phyloP scores from a whole-genome alignment of 2,329 filamentous ascomycete species.

The Scytalidium lignicola region DNA sequence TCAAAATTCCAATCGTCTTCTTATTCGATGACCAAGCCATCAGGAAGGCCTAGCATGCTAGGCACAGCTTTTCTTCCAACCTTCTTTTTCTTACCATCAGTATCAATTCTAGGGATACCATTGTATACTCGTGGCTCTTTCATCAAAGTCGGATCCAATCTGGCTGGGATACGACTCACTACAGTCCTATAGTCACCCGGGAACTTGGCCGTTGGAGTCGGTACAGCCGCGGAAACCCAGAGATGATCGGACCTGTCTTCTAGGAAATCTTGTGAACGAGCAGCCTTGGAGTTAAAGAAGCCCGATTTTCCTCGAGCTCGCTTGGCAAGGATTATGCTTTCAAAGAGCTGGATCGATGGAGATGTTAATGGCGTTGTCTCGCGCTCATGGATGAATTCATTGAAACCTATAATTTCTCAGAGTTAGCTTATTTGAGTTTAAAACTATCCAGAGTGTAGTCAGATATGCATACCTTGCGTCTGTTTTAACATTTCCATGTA shows the following conservation, averaged over 20 bases:
- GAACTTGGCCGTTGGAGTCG: conserved; percentile 56
- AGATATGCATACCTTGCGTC: conserved; percentile 52
- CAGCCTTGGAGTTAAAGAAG: conserved; percentile 34
- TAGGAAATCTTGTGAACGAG: conserved; percentile 51
- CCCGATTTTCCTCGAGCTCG: conserved; percentile 57
- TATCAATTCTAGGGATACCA: conserved; percentile 63
- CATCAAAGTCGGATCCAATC: conserved; percentile 82
- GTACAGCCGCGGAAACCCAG: conserved; percentile 65
- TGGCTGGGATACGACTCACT: conserved; percentile 67
- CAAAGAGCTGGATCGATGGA: conserved; percentile 69
- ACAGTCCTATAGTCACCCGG: conserved; percentile 57
- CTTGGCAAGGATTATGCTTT: conserved; percentile 80
- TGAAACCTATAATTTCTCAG: conserved; percentile 51
- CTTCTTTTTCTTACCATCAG: conserved; percentile 23
- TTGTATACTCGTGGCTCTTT: conserved; percentile 87
- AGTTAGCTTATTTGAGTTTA: conserved; percentile 34
- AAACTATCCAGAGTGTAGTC: neutral
- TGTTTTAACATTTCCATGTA: conserved; percentile 60
- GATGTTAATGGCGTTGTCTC: conserved; percentile 60
- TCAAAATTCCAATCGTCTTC: no score
- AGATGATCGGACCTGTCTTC: conserved; percentile 72
- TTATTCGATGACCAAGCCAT: neutral
- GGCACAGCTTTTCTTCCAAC: conserved; percentile 30
- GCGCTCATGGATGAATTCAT: conserved; percentile 80
- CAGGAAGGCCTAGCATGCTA: conserved; percentile 24